Base-by-base conservation (phyloP, 208 protist genomes). In the Trypanosoma lewisi region DNA sequence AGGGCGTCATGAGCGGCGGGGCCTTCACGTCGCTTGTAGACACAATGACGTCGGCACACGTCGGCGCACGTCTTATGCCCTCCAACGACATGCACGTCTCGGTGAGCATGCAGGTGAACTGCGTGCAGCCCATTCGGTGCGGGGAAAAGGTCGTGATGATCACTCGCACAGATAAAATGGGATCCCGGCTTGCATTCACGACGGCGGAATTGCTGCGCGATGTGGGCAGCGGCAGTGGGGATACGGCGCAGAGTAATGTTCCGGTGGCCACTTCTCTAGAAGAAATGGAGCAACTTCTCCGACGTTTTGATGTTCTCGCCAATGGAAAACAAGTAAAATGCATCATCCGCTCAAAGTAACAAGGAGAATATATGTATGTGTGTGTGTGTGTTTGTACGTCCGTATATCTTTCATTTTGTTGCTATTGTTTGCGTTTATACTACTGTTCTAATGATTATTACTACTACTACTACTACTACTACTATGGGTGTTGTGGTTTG, bases 141-240 rank as follows among this genome's bases (percentile, higher is more conserved):
- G 83, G 78, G 16, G 80, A 85, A 25, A 64, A 61, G 39, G 34
- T 82, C 9, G 66, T 89, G 21, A 45, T 94, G 37, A 70, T 91
- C 23, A 84, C 73, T 58, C 70, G 62, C 7, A 80, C 89, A 30
- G 82, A 89, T 51, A 89, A 88, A 67, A 65, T 89, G 25, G 84
- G 87, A 7, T 87, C 85, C 56, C 70, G 80, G n/a, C 47, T 94
- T 28, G 78, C 78, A 34, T 94, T 83, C 63, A 82, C 79, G 67
- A 77, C 76, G 54, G 77, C 83, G 6, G 68, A 87, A 34, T 37
- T 71, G 4, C n/a, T 64, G 17, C 65, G 36, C 19, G 42, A 64
- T n/a, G n/a, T n/a, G n/a, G n/a, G n/a, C 37, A 62, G 16, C 0
- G 11, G 2, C 25, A 16, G 17, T 33, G 54, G 17, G 1, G 39